These are phyloP conservation scores for Fusarium protoensiforme DNA, from an alignment of 2,329 filamentous ascomycete species.

Conservation along the genomic window DNA sequence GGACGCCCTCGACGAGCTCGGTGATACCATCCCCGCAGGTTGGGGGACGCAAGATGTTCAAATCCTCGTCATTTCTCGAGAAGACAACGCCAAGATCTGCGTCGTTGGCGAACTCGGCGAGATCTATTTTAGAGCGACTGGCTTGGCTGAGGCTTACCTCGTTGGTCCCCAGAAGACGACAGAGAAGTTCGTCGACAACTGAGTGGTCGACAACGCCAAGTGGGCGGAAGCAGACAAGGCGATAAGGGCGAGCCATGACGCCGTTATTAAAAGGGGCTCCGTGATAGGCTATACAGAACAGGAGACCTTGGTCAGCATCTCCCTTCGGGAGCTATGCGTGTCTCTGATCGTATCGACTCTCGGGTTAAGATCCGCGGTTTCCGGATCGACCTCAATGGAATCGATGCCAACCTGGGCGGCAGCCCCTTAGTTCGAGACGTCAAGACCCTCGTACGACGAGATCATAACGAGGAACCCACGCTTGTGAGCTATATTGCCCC, in stretches of 20 bases:
- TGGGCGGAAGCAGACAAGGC: conserved; percentile 74
- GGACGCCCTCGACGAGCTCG: conserved; percentile 52
- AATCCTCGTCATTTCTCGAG: conserved; percentile 82
- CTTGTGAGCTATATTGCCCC: conserved; percentile 91
- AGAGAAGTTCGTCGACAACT: conserved; percentile 83
- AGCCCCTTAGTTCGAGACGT: conserved; percentile 83
- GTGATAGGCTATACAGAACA: conserved; percentile 86
- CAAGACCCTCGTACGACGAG: conserved; percentile 76
- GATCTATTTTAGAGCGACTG: conserved; percentile 83
- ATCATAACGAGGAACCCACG: conserved; percentile 73
- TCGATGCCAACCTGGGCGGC: conserved; percentile 82
- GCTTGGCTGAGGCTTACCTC: conserved; percentile 85
- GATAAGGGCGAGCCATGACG: conserved; percentile 79
- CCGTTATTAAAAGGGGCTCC: conserved; percentile 79
- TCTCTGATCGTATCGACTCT: conserved; percentile 82
- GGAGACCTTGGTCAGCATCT: conserved; percentile 78
- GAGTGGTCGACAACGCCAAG: conserved; percentile 80
- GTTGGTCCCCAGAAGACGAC: conserved; percentile 68
- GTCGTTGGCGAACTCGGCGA: conserved; percentile 85
- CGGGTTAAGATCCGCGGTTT: conserved; percentile 97
- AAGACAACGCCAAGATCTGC: conserved; percentile 75
- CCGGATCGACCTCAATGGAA: conserved; percentile 92
- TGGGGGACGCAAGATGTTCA: conserved; percentile 90
- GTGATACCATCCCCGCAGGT: conserved; percentile 83
- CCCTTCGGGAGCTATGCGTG: conserved; percentile 75